Evolutionary conservation across 371 early-diverging fungal genomes (phyloP).

Genomic region (Circinella minor): DNA sequence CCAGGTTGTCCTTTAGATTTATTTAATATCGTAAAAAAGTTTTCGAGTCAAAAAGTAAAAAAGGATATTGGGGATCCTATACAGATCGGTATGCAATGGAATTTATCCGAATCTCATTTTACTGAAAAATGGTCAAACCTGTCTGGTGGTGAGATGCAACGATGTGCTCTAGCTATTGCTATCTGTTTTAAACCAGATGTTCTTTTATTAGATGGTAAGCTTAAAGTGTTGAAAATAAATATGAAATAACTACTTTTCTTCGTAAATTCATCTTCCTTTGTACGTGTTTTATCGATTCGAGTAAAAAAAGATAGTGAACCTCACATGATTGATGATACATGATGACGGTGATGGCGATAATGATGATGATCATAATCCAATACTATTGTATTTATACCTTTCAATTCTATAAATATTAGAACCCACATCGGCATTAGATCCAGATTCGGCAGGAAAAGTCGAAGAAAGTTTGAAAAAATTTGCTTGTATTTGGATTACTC

Average conservation of each 20-base stretch:
- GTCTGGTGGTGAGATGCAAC: conserved; percentile 90
- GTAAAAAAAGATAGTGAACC: no score
- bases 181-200: conserved; percentile 78
- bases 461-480: conserved; percentile 66
- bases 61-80: conserved; percentile 61
- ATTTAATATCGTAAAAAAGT: conserved; percentile 61
- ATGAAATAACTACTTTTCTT: neutral
- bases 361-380: neutral
- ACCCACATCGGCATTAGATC: conserved; percentile 89
- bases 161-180: conserved; percentile 84
- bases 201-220: conserved; percentile 78
- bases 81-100: conserved; percentile 69
- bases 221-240: no score
- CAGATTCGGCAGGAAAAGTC: conserved; percentile 72
- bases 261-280: neutral
- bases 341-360: no score
- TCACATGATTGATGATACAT: no score
- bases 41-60: conserved; percentile 53
- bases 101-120: conserved; percentile 71
- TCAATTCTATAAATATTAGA: conserved; percentile 46
- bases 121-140: conserved; percentile 75
- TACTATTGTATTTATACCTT: neutral
- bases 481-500: conserved; percentile 85
- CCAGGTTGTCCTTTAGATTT: conserved; percentile 79
- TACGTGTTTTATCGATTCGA: no score